Evolutionary conservation across 1,139 yeast species (phyloP), one percentile per base, ranked within the genome.

Genomic region (Yamadazyma triangularis): DNA sequence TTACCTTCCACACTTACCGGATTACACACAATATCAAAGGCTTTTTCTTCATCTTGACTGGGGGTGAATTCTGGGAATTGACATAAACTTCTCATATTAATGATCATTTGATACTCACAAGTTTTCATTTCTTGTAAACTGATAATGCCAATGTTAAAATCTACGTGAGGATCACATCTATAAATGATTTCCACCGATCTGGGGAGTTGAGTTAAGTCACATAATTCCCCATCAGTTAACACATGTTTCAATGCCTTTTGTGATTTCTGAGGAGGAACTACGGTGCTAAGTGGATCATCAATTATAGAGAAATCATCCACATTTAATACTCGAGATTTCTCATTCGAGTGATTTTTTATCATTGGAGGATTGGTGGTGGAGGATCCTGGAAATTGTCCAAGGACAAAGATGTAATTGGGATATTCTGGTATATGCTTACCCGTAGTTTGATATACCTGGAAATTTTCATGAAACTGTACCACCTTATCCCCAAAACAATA

Each of bases 151-250:
- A 78, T 55, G 4, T 42, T 39, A 0, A 63, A 51, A 10, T 44
- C 51, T 7, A 42, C 39, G 2, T 50, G 47, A 1, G 72, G 66
- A 40, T 78, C 79, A 54, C 97, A 89, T 22, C 70, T 63, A 49
- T 81, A 87, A 30, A 75, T 74, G 3, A 89, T 58, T 33, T 81
- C 85, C 1, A 79, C 63, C 1, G 70, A 56, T 37, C 96, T 67
- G 4, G 79, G 80, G 24, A 62, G 57, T 1, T 72, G 71, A 0
- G 93, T 85, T 29, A 83, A 48, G 47, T 85, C 95, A 58, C 97
- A 89, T 1, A 68, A 44, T 4, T 77, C 74, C 2, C 97, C 97
- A 35, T 67, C 59, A 1, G 56, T 61, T 10, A 83, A 55, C 2
- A 60, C 56, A 39, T 83, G 87, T 30, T 71, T 35, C 18, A 44